A percentile compares a stretch with the other conserved stretches of the same genome.
phyloP scores from a whole-genome alignment of 2,329 filamentous ascomycete genomes.

The Colletotrichum phormii region DNA sequence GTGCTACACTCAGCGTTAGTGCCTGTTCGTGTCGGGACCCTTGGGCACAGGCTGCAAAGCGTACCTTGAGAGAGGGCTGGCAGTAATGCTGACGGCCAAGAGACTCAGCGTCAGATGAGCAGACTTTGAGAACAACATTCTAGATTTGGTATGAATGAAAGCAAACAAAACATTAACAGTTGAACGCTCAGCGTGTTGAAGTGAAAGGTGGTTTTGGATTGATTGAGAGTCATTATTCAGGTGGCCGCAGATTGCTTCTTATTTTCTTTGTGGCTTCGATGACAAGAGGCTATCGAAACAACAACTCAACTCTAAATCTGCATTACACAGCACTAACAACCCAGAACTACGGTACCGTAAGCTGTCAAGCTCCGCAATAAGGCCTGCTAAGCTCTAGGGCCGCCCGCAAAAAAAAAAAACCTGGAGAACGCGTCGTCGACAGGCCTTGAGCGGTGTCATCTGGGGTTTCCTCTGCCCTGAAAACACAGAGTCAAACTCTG shows the following conservation, averaged over 20 bases:
- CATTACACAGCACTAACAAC: neutral
- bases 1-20: neutral
- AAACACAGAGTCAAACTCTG: neutral
- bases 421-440: neutral
- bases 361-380: neutral
- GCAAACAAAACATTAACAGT: neutral
- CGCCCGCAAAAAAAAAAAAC: neutral
- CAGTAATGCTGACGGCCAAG: neutral
- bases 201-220: neutral
- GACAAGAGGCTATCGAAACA: neutral
- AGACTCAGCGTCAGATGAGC: neutral
- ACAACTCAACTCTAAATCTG: neutral
- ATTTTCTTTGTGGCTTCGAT: neutral
- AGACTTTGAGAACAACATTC: neutral
- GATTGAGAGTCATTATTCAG: neutral
- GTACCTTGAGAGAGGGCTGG: too few relatives aligned
- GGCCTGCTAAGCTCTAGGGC: neutral
- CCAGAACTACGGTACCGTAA: neutral
- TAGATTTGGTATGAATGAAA: neutral
- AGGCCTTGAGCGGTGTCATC: neutral
- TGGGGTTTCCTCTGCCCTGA: neutral
- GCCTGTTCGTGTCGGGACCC: neutral
- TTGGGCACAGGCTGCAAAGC: too few relatives aligned
- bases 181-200: neutral
- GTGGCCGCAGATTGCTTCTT: neutral